Percentiles rank a stretch among this genome's conserved stretches.
These are phyloP conservation scores for Paracoccidioides lutzii DNA, from an alignment of 2,329 filamentous ascomycete genomes.

Conservation along the genomic window DNA sequence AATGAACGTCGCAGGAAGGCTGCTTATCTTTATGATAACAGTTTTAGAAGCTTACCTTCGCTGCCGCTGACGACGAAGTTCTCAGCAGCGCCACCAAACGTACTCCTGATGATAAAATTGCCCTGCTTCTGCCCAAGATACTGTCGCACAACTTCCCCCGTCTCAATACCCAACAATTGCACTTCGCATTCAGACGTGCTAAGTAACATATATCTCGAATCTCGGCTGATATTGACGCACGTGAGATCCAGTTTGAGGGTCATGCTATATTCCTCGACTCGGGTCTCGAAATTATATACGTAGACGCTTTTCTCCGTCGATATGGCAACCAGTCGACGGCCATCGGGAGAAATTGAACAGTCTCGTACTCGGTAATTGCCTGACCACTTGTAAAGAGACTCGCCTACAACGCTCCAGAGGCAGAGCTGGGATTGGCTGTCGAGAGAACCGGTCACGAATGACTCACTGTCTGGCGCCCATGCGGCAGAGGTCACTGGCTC, in stretches of 20 bases:
- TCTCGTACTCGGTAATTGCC: slow-evolving; percentile 68
- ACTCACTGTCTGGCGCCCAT: slow-evolving; percentile 69
- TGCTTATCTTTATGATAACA: neutral
- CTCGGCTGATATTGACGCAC: slow-evolving; percentile 66
- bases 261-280: slow-evolving; percentile 62
- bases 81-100: slow-evolving; percentile 80
- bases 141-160: slow-evolving; percentile 55
- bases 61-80: slow-evolving; percentile 86
- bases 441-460: slow-evolving; percentile 68
- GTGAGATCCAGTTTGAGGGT: slow-evolving; percentile 57
- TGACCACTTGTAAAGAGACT: slow-evolving; percentile 52
- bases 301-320: slow-evolving; percentile 58
- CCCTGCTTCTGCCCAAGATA: slow-evolving; percentile 66
- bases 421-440: slow-evolving; percentile 54
- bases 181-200: slow-evolving; percentile 69
- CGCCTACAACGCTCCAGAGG: slow-evolving; percentile 55
- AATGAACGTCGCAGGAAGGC: slow-evolving; percentile 9
- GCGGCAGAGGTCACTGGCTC: slow-evolving; percentile 79
- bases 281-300: slow-evolving; percentile 68
- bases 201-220: slow-evolving; percentile 69
- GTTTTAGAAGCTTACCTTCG: slow-evolving; percentile 49
- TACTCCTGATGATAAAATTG: slow-evolving; percentile 65
- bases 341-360: slow-evolving; percentile 69
- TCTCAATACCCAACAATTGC: slow-evolving; percentile 63
- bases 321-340: slow-evolving; percentile 65